Evolutionary conservation across 345 rosid genomes (phyloP).

Genomic region (Punica granatum): DNA sequence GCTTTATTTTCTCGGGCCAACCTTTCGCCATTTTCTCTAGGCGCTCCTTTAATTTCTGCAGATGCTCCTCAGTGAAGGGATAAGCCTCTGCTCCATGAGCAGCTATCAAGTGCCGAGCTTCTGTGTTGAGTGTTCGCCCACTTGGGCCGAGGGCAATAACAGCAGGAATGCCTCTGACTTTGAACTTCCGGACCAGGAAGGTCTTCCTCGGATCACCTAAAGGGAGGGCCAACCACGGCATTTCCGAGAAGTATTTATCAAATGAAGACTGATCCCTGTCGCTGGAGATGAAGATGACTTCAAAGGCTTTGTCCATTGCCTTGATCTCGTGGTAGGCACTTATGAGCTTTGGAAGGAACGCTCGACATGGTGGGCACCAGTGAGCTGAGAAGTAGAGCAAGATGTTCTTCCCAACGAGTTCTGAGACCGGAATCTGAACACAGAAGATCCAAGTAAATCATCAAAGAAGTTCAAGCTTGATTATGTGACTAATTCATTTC

Average conservation of each 20-base stretch:
- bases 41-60: neutral
- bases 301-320: slow-evolving; percentile 23
- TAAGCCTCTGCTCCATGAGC: slow-evolving; percentile 33
- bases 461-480: neutral
- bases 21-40: slow-evolving; percentile 49
- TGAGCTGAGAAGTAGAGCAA: slow-evolving; percentile 47
- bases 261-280: slow-evolving; percentile 35
- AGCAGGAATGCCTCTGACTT: slow-evolving; percentile 28
- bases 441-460: neutral
- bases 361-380: slow-evolving; percentile 38
- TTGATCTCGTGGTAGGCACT: slow-evolving; percentile 32
- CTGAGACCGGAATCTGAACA: slow-evolving; percentile 26
- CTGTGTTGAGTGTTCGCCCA: slow-evolving; percentile 25
- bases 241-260: slow-evolving; percentile 18
- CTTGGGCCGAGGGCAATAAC: slow-evolving; percentile 30
- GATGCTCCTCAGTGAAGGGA: slow-evolving; percentile 28
- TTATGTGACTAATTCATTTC: neutral
- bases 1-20: slow-evolving; percentile 65
- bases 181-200: slow-evolving; percentile 24
- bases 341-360: slow-evolving; percentile 27
- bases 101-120: slow-evolving; percentile 21
- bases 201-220: slow-evolving; percentile 29
- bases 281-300: slow-evolving; percentile 36
- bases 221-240: slow-evolving; percentile 46
- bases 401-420: slow-evolving; percentile 31